Evolutionary conservation across 768 basidiomycete species (phyloP).

Genomic region (Tylopilus balloui): DNA sequence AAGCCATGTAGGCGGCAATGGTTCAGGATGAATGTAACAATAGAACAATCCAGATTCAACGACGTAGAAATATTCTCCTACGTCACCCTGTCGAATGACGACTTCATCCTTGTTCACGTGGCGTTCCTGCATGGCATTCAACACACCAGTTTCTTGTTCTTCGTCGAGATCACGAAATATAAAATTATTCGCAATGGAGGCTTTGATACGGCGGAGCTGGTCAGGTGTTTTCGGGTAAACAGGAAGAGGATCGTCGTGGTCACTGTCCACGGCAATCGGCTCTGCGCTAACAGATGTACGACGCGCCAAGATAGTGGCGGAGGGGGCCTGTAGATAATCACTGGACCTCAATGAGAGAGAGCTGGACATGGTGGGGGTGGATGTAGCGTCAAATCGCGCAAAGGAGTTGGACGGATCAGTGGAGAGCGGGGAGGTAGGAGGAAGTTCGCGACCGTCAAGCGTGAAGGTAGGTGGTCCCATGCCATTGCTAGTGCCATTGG

Average conservation of each 20-base stretch:
- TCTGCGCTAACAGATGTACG: constrained; percentile 96
- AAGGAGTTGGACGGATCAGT: constrained; percentile 43
- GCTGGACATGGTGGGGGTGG: constrained; percentile 43
- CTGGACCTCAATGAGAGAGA: constrained; percentile 40
- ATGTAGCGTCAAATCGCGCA: constrained; percentile 44
- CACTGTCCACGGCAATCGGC: constrained; percentile 80
- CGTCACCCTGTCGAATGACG: constrained; percentile 96
- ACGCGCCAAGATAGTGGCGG: constrained; percentile 78
- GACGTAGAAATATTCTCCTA: constrained; percentile 96
- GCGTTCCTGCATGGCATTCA: constrained; percentile 94
- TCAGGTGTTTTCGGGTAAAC: constrained; percentile 74
- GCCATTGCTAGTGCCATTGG: constrained; percentile 25
- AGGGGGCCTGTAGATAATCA: constrained; percentile 70
- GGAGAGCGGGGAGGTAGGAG: constrained; percentile 58
- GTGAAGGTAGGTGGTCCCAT: constrained; percentile 52
- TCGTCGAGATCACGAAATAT: constrained; percentile 96
- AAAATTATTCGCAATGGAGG: constrained; percentile 84
- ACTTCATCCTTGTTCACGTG: constrained; percentile 67
- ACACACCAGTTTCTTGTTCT: constrained; percentile 88
- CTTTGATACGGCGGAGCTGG: constrained; percentile 83
- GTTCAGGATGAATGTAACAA: constrained; percentile 73
- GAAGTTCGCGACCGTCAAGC: constrained; percentile 53
- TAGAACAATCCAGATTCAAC: constrained; percentile 86
- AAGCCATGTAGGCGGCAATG: constrained; percentile 57
- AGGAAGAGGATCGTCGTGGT: constrained; percentile 63